Evolutionary conservation across 768 basidiomycete species (phyloP).

Genomic region (Rhizopogon vesiculosus): DNA sequence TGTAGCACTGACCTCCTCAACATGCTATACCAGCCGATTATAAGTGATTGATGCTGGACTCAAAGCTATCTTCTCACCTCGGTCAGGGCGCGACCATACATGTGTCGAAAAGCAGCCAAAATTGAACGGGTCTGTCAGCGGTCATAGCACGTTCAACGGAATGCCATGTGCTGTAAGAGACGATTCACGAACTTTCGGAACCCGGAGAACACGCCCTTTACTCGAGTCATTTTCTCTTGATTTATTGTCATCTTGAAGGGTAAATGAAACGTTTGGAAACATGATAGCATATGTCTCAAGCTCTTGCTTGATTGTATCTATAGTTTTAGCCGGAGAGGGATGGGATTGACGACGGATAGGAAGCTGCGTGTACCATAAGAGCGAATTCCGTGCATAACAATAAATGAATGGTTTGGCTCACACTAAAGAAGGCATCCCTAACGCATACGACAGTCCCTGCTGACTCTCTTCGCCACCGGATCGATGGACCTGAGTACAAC

Average conservation of each 20-base stretch:
- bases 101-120: constrained; percentile 61
- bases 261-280: constrained; percentile 66
- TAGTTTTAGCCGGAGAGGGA: constrained; percentile 48
- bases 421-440: constrained; percentile 89
- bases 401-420: constrained; percentile 28
- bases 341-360: constrained; percentile 79
- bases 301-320: constrained; percentile 66
- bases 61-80: constrained; percentile 43
- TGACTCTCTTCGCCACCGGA: constrained; percentile 68
- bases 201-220: constrained; percentile 47
- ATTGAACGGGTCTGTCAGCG: constrained; percentile 54
- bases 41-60: background rate
- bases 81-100: constrained; percentile 69
- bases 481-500: constrained; percentile 68
- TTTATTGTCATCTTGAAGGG: constrained; percentile 51
- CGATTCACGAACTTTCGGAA: constrained; percentile 55
- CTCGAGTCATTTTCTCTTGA: constrained; percentile 25
- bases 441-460: constrained; percentile 80
- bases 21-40: constrained; percentile 42
- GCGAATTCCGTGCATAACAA: background rate
- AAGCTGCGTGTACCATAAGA: constrained; percentile 40
- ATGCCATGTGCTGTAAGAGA: background rate
- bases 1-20: constrained; percentile 54
- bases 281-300: constrained; percentile 71
- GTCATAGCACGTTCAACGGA: background rate